phyloP scores from a whole-genome alignment of 2,329 filamentous ascomycete genomes.

The Cordyceps pruinosa region DNA sequence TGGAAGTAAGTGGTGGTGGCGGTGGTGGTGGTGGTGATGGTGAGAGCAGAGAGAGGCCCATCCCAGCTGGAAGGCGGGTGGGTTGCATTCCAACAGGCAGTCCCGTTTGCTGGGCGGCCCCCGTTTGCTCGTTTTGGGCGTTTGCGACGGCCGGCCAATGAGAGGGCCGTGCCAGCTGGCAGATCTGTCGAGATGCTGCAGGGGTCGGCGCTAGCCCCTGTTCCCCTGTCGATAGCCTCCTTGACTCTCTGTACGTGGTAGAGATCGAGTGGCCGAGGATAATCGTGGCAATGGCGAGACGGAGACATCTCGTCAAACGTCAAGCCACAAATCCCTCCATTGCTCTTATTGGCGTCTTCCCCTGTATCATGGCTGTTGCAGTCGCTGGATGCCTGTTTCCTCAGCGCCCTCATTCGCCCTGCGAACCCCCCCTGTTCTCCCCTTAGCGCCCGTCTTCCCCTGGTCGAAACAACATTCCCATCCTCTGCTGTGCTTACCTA shows the following conservation, averaged over 20 bases:
- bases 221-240: too few relatives aligned
- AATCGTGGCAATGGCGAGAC: too few relatives aligned
- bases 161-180: not conserved
- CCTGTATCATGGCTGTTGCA: not conserved
- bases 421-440: not conserved
- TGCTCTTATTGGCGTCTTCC: too few relatives aligned
- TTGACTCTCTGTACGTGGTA: too few relatives aligned
- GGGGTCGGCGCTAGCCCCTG: not conserved
- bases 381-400: not conserved
- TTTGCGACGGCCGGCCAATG: not conserved
- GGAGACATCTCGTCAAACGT: too few relatives aligned
- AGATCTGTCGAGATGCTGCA: conserved; percentile 6
- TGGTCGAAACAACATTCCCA: conserved; percentile 1
- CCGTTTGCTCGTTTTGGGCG: not conserved
- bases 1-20: too few relatives aligned
- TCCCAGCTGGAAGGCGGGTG: not conserved
- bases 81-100: not conserved
- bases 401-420: not conserved
- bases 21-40: too few relatives aligned
- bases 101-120: not conserved
- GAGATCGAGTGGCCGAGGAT: too few relatives aligned
- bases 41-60: not conserved
- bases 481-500: not conserved
- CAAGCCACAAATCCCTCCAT: too few relatives aligned
- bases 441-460: not conserved